Base-by-base conservation (phyloP, 352 stramenopile genomes). In the Globisporangium recalcitrans region DNA sequence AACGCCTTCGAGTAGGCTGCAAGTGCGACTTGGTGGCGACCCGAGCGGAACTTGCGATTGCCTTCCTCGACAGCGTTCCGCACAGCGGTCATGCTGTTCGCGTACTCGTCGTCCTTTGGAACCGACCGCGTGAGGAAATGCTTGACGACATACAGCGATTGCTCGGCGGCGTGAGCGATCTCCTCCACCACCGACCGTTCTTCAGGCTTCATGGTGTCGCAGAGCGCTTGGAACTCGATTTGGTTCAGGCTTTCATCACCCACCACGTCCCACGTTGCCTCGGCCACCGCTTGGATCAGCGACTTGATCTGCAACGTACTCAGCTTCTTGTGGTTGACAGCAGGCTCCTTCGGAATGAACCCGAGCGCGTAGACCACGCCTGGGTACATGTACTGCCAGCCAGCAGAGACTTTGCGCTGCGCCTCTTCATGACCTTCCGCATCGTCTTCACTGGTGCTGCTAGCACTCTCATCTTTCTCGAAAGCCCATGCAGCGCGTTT, bases 281-380 rank as follows among this genome's bases (percentile, higher is more conserved):
- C 80, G 5, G 82, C 83, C 5, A 87, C 63, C 2, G 81, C 79
- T 59, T 95, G 82, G 48, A 91, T 91, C 29, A 93, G 85, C n/a
- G 85, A 87, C 67, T 93, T 95, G 61, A 91, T 78, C 58, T 95
- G 85, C 13, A 95, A 58, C 6, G 82, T 91, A 61, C 85, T 95
- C 31, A 91, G 66, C 56, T 88, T 90, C 56, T 85, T 82, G 53
- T 82, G 71, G 22, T 66, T 73, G 27, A 60, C 63, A 4, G 70
- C 66, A 11, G 73, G 54, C 11, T 84, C 59, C 9, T 71, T 60
- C 9, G 79, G 80, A 14, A 87, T 72, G 59, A 88, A 95, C 14
- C 81, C 82, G 8, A 95, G 68, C 1, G 77, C 52, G 61, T 93
- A 91, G 29, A 91, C 71, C 4, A 90, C 81, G 26, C 68, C 69